Evolutionary conservation across 75 land plant species (phyloP), one percentile per base, ranked within the genome.

Genomic region (Cunninghamia lanceolata): DNA sequence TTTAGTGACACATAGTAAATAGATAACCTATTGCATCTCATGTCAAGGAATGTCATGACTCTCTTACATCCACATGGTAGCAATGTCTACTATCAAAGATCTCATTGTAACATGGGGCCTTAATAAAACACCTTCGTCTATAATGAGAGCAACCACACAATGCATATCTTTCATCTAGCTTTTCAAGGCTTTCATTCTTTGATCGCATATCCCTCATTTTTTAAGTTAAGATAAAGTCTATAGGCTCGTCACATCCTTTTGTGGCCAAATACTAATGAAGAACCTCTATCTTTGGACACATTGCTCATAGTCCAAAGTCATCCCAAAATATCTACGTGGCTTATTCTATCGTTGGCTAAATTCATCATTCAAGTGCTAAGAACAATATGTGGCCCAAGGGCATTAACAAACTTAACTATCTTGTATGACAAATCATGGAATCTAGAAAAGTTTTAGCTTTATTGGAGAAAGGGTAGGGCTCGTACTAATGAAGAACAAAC

Each of bases 31-130:
- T 81, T 88, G 74, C 38, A 95, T 82, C 46, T 85, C 85, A 71
- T 91, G 93, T 15, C 95, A 85, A 43, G 93, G 92, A 74, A 93
- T 54, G 82, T 95, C 95, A 88, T 95, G 96, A 1, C 92, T 88
- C 75, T 92, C 87, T 53, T 40, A 81, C 47, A 82, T 92, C 93
- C 45, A 89, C 38, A 2, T 96, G 93, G 82, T 96, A 96, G 83
- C 98, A 96, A 80, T 96, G 98, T 13, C 98, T 77, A 83, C 98
- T 95, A 88, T 93, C 91, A 78, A 95, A 96, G 38, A 96, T 84
- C 89, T 94, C 96, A 88, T 88, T 88, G 85, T 96, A 96, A 73
- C 98, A 96, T 39, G 98, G 95, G n/a, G 98, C 95, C 56, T 95
- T 85, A 39, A 96, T 96, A 68, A 84, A 85, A 89, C 98, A 96